These are phyloP conservation scores for Aspergillus brasiliensis DNA, from an alignment of 2,329 filamentous ascomycete genomes.

Conservation along the genomic window DNA sequence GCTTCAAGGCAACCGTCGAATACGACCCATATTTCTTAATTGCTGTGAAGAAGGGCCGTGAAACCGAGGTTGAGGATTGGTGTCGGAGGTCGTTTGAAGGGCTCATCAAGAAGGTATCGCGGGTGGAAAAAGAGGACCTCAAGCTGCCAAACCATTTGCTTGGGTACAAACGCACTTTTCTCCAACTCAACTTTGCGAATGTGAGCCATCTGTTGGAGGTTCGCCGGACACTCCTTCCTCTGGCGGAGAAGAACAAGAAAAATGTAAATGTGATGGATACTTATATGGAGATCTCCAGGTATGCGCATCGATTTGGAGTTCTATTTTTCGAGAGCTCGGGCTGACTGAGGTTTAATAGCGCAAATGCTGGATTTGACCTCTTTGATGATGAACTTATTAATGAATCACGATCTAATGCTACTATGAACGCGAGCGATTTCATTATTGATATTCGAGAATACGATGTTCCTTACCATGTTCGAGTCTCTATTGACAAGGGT, in stretches of 20 bases:
- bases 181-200: constrained; percentile 85
- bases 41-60: constrained; percentile 82
- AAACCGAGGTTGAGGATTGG: constrained; percentile 96
- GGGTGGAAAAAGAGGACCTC: constrained; percentile 89
- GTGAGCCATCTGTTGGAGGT: constrained; percentile 84
- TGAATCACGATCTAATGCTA: constrained; percentile 75
- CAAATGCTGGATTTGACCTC: constrained; percentile 84
- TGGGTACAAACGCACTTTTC: constrained; percentile 83
- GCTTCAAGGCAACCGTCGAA: constrained; percentile 94
- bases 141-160: constrained; percentile 94
- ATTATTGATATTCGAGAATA: constrained; percentile 99
- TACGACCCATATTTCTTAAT: constrained; percentile 97
- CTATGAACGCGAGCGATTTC: constrained; percentile 90
- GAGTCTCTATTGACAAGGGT: constrained; percentile 96
- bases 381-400: constrained; percentile 89
- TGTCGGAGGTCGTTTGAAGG: constrained; percentile 77
- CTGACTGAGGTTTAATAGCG: constrained; percentile 52
- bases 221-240: constrained; percentile 78
- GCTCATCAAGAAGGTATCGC: constrained; percentile 74
- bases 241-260: constrained; percentile 96
- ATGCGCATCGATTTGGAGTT: constrained; percentile 6
- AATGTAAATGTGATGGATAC: constrained; percentile 97
- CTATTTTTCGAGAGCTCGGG: background rate
- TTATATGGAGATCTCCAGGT: constrained; percentile 94
- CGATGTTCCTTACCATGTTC: constrained; percentile 98